Base-by-base conservation (phyloP, 768 basidiomycete genomes). In the Leucocoprinus birnbaumii region DNA sequence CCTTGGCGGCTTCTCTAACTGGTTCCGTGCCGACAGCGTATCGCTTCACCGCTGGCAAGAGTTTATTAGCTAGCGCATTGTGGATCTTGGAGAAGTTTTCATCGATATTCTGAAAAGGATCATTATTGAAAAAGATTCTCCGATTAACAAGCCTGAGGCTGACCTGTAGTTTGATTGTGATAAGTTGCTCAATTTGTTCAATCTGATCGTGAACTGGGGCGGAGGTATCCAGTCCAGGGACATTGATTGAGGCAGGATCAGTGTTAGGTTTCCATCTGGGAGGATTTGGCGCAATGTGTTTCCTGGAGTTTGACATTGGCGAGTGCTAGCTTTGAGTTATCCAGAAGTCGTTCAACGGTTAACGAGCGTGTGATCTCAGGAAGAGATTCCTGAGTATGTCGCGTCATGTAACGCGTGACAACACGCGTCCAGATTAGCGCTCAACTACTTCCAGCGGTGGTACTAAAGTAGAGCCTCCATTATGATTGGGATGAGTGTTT, bases 171-270 rank as follows among this genome's bases (percentile, higher is more conserved):
- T 94, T 88, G 50, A 94, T 79, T 8, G 95, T 94, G 58, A 96
- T 95, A 63, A 95, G 78, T 66, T 97, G 95, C 69, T 98, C 95
- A 55, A 97, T 92, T 70, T 95, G 91, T 64, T 96, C 93, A 51
- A 94, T 87, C 72, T 97, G 94, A 63, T 87, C 92, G 56, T 80
- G 80, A 22, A 84, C 73, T 19, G 88, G 77, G 21, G 88, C 87
- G 9, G 73, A 75, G 0, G 79, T 80, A 62, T 93, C 87, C 35
- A 93, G 74, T 0, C 91, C 90, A 7, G 89, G 85, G 2, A 92
- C 75, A 13, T 73, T 66, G 51, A 93, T 91, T 43, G 78, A 76
- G 1, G 77, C 62, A 16, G 89, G 85, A 66, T 91, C 80, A 3
- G 74, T 59, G 25, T 76, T 82, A 7, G 89, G 87, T 58, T 76